Conservation (phyloP, 306 rosid genomes). For the Cucumis sativus region DNA sequence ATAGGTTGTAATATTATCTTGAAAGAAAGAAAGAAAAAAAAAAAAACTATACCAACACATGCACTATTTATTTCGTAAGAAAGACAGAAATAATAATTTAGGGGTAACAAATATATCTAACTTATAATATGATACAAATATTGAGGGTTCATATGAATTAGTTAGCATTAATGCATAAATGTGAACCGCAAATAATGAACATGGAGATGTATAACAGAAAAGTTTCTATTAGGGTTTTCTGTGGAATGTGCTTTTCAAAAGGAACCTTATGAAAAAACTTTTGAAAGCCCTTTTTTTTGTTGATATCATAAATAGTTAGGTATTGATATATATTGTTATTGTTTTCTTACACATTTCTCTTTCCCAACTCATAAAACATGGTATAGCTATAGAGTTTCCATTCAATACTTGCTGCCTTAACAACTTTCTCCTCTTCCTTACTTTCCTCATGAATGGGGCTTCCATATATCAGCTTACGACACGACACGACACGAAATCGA, state of each 20-base stretch:
- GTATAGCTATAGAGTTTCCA: background rate
- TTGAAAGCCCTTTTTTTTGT: background rate
- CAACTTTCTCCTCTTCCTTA: background rate
- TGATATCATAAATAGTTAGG: background rate
- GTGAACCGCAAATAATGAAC: background rate
- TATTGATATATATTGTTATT: background rate
- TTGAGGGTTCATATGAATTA: background rate
- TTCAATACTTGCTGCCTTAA: slow-evolving; percentile 4
- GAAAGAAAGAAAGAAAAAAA: background rate
- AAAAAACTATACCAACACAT: background rate
- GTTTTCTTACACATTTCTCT: background rate
- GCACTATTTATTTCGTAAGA: background rate
- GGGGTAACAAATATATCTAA: background rate
- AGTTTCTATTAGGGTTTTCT: background rate
- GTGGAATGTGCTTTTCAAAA: background rate
- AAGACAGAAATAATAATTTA: background rate
- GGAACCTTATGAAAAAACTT: background rate
- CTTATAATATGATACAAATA: background rate
- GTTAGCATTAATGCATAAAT: background rate
- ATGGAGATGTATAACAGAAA: background rate
- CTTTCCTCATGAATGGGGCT: background rate
- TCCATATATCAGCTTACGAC: background rate
- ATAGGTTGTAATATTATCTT: background rate
- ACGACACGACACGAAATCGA: background rate
- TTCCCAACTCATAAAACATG: slow-evolving; percentile 7